These are phyloP conservation scores for Abelmoschus esculentus DNA, from an alignment of 345 rosid species.

Conservation along the genomic window DNA sequence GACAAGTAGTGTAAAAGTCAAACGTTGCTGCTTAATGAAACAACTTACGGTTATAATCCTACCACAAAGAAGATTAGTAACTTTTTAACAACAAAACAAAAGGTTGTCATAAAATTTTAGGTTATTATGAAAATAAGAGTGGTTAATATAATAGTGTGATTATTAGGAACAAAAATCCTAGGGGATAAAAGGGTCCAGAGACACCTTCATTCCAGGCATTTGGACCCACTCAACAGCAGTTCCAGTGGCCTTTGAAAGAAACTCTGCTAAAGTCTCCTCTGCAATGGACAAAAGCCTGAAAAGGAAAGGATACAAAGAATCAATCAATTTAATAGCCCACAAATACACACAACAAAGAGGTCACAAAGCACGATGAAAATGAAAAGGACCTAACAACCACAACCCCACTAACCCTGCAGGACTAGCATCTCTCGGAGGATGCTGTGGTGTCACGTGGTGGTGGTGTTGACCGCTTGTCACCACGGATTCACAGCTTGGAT, in stretches of 20 bases:
- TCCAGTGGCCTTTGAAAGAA: conserved; percentile 99
- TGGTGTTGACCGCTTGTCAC: conserved; percentile 97
- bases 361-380: conserved; percentile 22
- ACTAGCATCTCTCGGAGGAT: conserved; percentile 99
- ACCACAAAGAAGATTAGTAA: background rate
- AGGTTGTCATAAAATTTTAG: background rate
- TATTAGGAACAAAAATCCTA: conserved; percentile 16
- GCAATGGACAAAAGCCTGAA: conserved; percentile 81
- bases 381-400: conserved; percentile 43
- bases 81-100: background rate
- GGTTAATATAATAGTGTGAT: background rate
- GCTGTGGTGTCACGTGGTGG: conserved; percentile 71
- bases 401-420: conserved; percentile 95
- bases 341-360: conserved; percentile 19
- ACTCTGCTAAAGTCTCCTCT: conserved; percentile 99
- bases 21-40: conserved; percentile 7
- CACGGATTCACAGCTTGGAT: conserved; percentile 98
- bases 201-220: conserved; percentile 99
- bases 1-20: background rate
- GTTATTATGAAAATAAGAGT: background rate
- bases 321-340: conserved; percentile 19
- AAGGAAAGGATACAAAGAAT: conserved; percentile 11
- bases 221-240: conserved; percentile 99
- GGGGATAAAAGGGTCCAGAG: conserved; percentile 76
- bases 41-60: background rate